phyloP scores from a whole-genome alignment of 1,139 yeast genomes.

The Saccharomycopsis hybrid region DNA sequence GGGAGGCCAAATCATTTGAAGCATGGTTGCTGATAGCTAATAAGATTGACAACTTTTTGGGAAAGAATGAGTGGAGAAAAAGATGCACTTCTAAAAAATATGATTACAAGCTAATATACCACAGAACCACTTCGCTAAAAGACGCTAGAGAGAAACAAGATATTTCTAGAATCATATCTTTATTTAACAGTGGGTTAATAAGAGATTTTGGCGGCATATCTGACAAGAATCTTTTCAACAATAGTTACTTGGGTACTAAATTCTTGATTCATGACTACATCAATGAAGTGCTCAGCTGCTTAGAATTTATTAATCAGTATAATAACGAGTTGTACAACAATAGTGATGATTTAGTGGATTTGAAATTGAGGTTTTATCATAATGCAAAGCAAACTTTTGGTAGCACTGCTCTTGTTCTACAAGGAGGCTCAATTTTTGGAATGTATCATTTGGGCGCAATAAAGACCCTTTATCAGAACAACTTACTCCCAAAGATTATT shows the following conservation, averaged over 20 bases:
- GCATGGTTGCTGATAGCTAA: conserved; percentile 59
- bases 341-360: conserved; percentile 63
- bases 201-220: conserved; percentile 91
- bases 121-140: conserved; percentile 56
- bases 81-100: conserved; percentile 77
- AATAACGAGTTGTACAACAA: conserved; percentile 46
- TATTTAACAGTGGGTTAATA: conserved; percentile 65
- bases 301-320: conserved; percentile 41
- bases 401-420: conserved; percentile 79
- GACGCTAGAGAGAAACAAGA: conserved; percentile 60
- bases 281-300: conserved; percentile 64
- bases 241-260: conserved; percentile 85
- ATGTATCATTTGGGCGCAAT: conserved; percentile 91
- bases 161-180: conserved; percentile 52
- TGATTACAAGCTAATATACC: conserved; percentile 77
- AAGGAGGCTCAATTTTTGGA: conserved; percentile 93
- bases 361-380: conserved; percentile 73
- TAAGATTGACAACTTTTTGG: conserved; percentile 58
- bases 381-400: conserved; percentile 90
- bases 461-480: conserved; percentile 66
- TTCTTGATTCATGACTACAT: conserved; percentile 81
- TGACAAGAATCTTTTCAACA: conserved; percentile 68
- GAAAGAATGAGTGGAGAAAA: conserved; percentile 77
- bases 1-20: conserved; percentile 38
- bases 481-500: conserved; percentile 73